These are phyloP conservation scores for Eutrema yunnanense DNA, from an alignment of 345 rosid genomes.

Conservation along the genomic window DNA sequence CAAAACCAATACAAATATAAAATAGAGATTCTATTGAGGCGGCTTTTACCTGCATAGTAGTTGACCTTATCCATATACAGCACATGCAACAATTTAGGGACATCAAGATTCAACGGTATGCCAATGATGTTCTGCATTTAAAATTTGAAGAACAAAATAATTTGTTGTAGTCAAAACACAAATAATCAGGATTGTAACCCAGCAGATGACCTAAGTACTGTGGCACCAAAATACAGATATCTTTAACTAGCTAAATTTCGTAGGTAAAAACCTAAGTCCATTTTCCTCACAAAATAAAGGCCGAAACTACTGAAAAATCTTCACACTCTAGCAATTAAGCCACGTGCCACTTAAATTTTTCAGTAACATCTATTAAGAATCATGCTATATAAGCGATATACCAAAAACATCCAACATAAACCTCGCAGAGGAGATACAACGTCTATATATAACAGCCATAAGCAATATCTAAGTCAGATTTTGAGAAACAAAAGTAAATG, in stretches of 20 bases:
- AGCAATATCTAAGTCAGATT: neutral
- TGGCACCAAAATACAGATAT: constrained; percentile 10
- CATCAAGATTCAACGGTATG: constrained; percentile 62
- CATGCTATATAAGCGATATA: neutral
- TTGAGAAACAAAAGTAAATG: constrained; percentile 3
- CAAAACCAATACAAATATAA: neutral
- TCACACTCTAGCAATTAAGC: neutral
- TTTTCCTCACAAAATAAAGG: neutral
- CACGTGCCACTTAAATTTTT: neutral
- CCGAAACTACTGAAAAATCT: neutral
- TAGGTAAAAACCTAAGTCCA: neutral
- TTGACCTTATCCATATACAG: constrained; percentile 70
- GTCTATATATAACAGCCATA: neutral
- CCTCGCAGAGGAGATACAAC: neutral
- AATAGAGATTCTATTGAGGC: neutral
- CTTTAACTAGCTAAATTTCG: neutral
- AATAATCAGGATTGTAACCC: neutral
- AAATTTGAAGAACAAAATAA: constrained; percentile 18
- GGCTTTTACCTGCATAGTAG: constrained; percentile 62
- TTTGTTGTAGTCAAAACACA: neutral
- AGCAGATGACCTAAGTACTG: neutral
- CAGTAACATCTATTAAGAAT: neutral
- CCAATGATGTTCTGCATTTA: constrained; percentile 73
- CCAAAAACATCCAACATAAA: neutral
- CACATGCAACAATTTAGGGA: constrained; percentile 68